Conservation (phyloP, 805 yeast genomes). For the Barnettozyma wickerhamii region DNA sequence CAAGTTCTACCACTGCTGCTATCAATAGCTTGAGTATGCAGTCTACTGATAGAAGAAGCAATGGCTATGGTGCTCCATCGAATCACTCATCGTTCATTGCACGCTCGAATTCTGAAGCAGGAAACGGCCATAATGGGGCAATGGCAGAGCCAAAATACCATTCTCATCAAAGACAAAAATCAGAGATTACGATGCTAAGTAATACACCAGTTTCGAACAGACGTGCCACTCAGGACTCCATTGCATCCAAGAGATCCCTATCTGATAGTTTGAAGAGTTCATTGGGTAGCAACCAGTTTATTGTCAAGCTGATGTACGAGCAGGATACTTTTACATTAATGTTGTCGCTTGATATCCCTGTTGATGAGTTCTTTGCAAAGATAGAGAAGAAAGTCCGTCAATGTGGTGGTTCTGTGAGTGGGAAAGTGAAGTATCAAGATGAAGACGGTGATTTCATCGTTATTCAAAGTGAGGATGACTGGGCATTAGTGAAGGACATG, state of each 20-base stretch:
- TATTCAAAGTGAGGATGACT: slow-evolving; percentile 82
- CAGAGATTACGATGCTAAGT: slow-evolving; percentile 14
- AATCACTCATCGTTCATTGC: slow-evolving; percentile 23
- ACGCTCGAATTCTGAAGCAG: slow-evolving; percentile 21
- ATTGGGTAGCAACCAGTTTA: slow-evolving; percentile 33
- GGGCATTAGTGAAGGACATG: slow-evolving; percentile 79
- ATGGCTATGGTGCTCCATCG: slow-evolving; percentile 23
- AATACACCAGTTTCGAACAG: slow-evolving; percentile 11
- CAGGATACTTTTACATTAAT: slow-evolving; percentile 59
- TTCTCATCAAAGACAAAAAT: slow-evolving; percentile 25
- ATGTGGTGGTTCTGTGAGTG: slow-evolving; percentile 43
- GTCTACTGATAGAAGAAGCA: slow-evolving; percentile 23
- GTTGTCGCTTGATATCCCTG: slow-evolving; percentile 48
- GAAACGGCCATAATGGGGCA: slow-evolving; percentile 10
- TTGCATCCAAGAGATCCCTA: slow-evolving; percentile 31
- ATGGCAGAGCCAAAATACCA: slow-evolving; percentile 6
- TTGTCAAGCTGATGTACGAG: slow-evolving; percentile 38
- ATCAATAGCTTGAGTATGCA: slow-evolving; percentile 17
- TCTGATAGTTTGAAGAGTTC: slow-evolving; percentile 37
- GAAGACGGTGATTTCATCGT: slow-evolving; percentile 95
- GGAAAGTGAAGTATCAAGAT: slow-evolving; percentile 76
- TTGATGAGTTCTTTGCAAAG: slow-evolving; percentile 50
- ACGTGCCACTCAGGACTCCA: slow-evolving; percentile 25
- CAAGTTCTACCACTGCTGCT: slow-evolving; percentile 4
- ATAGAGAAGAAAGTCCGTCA: slow-evolving; percentile 54